phyloP scores from a whole-genome alignment of 768 basidiomycete species.

The Lentinula boryana region DNA sequence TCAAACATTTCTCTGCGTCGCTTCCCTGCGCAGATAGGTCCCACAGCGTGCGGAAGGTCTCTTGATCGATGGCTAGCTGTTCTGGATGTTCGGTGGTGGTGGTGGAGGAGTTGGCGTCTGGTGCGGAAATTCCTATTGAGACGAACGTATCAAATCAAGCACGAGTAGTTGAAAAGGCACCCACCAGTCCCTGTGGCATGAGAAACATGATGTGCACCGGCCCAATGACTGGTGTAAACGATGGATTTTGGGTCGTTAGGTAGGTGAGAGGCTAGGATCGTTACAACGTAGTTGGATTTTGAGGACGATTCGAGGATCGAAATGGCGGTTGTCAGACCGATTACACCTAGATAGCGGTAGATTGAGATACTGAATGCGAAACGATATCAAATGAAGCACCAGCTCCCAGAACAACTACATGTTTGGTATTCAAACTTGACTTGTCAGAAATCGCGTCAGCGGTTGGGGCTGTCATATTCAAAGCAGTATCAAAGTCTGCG shows the following conservation, averaged over 20 bases:
- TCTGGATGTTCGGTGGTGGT: slow-evolving; percentile 20
- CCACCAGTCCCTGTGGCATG: slow-evolving; percentile 35
- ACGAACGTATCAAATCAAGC: no score
- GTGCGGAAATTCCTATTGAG: neutral
- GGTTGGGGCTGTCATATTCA: no score
- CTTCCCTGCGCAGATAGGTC: slow-evolving; percentile 36
- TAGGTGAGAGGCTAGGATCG: slow-evolving; percentile 44
- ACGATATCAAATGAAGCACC: neutral
- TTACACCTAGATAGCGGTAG: slow-evolving; percentile 34
- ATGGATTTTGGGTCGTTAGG: slow-evolving; percentile 45
- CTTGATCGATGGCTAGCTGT: slow-evolving; percentile 32
- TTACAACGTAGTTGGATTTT: slow-evolving; percentile 37
- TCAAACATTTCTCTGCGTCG: slow-evolving; percentile 38
- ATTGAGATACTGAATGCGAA: neutral
- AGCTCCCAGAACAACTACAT: slow-evolving; percentile 4
- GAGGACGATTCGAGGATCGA: slow-evolving; percentile 33
- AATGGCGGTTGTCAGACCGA: slow-evolving; percentile 51
- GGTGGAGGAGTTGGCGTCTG: neutral
- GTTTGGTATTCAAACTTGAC: neutral
- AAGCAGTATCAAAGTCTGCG: no score
- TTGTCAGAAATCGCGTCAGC: neutral
- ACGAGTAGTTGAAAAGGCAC: neutral
- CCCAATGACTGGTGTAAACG: slow-evolving; percentile 53
- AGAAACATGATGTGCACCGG: slow-evolving; percentile 58
- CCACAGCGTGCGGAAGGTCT: slow-evolving; percentile 52